Conservation (phyloP, 306 rosid species). For the Astragalus membranaceus region DNA sequence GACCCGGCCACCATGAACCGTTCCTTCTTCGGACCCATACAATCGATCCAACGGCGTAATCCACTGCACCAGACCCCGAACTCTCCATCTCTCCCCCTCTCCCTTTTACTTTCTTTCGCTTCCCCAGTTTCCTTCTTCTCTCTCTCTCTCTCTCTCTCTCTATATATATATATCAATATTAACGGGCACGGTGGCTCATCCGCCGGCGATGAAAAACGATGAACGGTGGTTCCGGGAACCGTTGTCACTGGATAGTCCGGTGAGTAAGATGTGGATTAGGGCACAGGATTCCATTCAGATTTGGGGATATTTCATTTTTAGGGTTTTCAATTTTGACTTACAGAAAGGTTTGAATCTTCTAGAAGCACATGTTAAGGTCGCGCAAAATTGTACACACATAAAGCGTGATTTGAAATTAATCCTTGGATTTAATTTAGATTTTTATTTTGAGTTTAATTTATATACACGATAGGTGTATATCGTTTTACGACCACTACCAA, state of each 20-base stretch:
- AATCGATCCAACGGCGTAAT: conserved; percentile 42
- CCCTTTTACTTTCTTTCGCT: conserved; percentile 27
- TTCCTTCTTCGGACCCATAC: conserved; percentile 46
- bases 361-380: background rate
- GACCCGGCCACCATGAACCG: conserved; percentile 60
- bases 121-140: conserved; percentile 27
- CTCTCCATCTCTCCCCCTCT: conserved; percentile 26
- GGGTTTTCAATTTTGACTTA: conserved; percentile 29
- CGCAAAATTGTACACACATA: background rate
- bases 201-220: conserved; percentile 26
- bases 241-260: conserved; percentile 25
- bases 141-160: background rate
- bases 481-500: too few relatives aligned
- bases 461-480: too few relatives aligned
- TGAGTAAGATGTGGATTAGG: conserved; percentile 22
- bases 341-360: conserved; percentile 16
- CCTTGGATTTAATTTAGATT: too few relatives aligned
- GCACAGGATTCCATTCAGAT: conserved; percentile 37
- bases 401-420: background rate
- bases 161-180: too few relatives aligned
- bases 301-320: conserved; percentile 35
- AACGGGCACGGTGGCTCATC: conserved; percentile 7
- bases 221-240: conserved; percentile 24
- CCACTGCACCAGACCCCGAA: conserved; percentile 31
- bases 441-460: too few relatives aligned